A percentile compares a stretch with the other conserved stretches of the same genome.
phyloP scores from a whole-genome alignment of 1,284 basidiomycete species.

The Malassezia vespertilionis region DNA sequence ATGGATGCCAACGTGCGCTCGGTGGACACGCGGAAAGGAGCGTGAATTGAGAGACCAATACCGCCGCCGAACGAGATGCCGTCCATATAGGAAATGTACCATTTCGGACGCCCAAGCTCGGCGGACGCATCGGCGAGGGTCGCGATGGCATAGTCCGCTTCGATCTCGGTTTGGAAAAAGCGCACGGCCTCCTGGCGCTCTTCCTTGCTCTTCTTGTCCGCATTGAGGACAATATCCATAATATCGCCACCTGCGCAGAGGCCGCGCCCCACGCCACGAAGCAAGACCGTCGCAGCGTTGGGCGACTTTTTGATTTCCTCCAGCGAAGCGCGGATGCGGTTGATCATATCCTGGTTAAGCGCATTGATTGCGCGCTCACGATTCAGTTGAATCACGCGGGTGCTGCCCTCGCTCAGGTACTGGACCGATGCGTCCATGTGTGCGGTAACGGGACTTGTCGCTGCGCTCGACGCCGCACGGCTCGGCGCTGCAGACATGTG shows the following conservation, averaged over 20 bases:
- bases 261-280: constrained; percentile 58
- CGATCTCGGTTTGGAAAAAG: constrained; percentile 90
- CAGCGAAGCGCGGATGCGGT: constrained; percentile 60
- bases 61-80: constrained; percentile 76
- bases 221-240: constrained; percentile 51
- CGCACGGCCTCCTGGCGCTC: constrained; percentile 56
- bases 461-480: background rate
- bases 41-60: constrained; percentile 76
- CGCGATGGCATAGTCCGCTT: constrained; percentile 74
- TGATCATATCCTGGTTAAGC: constrained; percentile 72
- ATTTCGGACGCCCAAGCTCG: constrained; percentile 50
- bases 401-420: constrained; percentile 23
- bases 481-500: background rate
- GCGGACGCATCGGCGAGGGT: constrained; percentile 38
- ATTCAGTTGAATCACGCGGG: constrained; percentile 66
- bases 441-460: background rate
- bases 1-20: constrained; percentile 80
- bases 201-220: constrained; percentile 22
- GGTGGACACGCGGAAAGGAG: constrained; percentile 82
- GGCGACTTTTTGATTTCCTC: constrained; percentile 48
- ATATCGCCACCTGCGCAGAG: constrained; percentile 97
- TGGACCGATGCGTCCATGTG: constrained; percentile 23
- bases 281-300: constrained; percentile 29
- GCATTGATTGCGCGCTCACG: constrained; percentile 75
- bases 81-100: constrained; percentile 70